Percentiles rank a stretch among this genome's conserved stretches.
phyloP scores from a whole-genome alignment of 140 eudicot species.

The Bidens hawaiensis region DNA sequence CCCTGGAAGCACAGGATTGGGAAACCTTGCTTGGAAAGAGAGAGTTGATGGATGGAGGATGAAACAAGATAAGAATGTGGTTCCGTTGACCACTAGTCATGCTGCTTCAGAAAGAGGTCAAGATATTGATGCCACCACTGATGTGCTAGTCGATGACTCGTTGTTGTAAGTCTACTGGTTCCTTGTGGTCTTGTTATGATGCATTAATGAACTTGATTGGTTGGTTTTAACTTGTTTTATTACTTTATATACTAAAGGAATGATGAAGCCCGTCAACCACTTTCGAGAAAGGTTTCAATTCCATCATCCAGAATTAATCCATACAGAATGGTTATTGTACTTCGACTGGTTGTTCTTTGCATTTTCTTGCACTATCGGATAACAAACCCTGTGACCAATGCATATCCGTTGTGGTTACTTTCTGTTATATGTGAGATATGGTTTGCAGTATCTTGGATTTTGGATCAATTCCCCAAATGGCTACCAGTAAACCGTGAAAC shows the following conservation, averaged over 20 bases:
- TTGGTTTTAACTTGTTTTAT: slow-evolving; percentile 5
- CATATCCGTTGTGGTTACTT: slow-evolving; percentile 73
- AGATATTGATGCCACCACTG: slow-evolving; percentile 93
- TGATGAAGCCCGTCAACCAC: slow-evolving; percentile 97
- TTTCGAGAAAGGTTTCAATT: slow-evolving; percentile 91
- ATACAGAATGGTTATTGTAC: slow-evolving; percentile 88
- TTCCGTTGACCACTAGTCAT: slow-evolving; percentile 68
- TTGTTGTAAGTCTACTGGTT: slow-evolving; percentile 60
- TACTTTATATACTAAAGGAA: slow-evolving; percentile 51
- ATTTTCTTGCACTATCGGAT: slow-evolving; percentile 77
- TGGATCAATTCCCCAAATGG: slow-evolving; percentile 99
- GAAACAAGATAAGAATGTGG: slow-evolving; percentile 79
- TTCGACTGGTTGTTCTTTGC: slow-evolving; percentile 68
- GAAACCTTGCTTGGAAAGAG: slow-evolving; percentile 97
- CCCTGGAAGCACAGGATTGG: slow-evolving; percentile 78
- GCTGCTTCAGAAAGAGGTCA: slow-evolving; percentile 92
- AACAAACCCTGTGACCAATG: slow-evolving; percentile 78
- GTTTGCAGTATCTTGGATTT: slow-evolving; percentile 94
- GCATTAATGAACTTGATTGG: not conserved
- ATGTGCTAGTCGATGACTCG: slow-evolving; percentile 72
- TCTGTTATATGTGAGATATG: slow-evolving; percentile 93
- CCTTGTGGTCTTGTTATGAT: not conserved
- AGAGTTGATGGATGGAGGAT: slow-evolving; percentile 99
- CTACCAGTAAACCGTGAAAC: slow-evolving; percentile 94
- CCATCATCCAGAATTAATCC: slow-evolving; percentile 92